These are phyloP conservation scores for Saturnispora sanitii DNA, from an alignment of 805 yeast genomes.

Conservation along the genomic window DNA sequence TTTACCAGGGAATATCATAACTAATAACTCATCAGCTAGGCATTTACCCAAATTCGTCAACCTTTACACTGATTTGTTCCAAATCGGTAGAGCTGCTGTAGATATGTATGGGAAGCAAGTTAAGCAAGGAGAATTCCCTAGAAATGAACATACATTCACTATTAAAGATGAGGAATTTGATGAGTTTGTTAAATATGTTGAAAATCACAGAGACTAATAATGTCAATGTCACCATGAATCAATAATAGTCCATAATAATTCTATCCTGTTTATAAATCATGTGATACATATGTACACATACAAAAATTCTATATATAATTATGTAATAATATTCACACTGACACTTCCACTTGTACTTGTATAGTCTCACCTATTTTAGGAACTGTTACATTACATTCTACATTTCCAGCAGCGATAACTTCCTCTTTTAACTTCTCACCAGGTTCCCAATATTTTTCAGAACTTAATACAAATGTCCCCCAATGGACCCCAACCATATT, in stretches of 20 bases:
- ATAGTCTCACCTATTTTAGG: constrained; percentile 75
- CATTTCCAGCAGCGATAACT: constrained; percentile 31
- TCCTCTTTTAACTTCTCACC: constrained; percentile 44
- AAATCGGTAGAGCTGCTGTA: constrained; percentile 42
- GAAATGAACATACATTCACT: constrained; percentile 51
- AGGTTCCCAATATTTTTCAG: constrained; percentile 84
- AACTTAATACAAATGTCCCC: constrained; percentile 89
- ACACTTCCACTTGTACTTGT: constrained; percentile 31
- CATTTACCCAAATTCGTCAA: constrained; percentile 55
- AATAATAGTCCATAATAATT: no score
- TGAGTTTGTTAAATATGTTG: constrained; percentile 28
- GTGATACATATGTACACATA: background rate
- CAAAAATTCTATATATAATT: background rate
- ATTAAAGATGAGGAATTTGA: constrained; percentile 55
- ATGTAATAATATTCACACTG: background rate
- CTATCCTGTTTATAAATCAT: background rate
- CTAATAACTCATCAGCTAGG: background rate
- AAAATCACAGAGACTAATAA: no score
- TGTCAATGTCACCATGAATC: no score
- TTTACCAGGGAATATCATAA: constrained; percentile 1
- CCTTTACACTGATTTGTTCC: constrained; percentile 45
- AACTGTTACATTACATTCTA: constrained; percentile 36
- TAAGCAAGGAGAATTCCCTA: constrained; percentile 47
- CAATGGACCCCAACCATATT: constrained; percentile 85
- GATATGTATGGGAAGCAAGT: constrained; percentile 53